These are phyloP conservation scores for Blastocrithidia nonstop DNA, from an alignment of 208 protist species.

Conservation along the genomic window DNA sequence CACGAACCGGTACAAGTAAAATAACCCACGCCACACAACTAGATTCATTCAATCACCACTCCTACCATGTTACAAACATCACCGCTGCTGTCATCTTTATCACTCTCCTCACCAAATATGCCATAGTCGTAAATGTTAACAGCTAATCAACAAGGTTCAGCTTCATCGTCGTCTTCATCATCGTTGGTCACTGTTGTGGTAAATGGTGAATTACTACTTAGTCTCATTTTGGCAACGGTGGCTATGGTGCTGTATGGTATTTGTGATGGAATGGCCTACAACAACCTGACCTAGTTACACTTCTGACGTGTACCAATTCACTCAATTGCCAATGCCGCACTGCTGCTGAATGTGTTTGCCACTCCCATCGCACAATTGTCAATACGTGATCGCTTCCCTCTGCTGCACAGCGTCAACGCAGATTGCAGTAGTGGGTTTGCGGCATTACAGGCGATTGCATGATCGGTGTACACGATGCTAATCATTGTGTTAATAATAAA, in stretches of 20 bases:
- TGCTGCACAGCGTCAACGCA: constrained; percentile 1
- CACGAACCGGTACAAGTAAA: too few species aligned
- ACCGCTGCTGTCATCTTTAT: not conserved
- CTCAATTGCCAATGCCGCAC: constrained; percentile 14
- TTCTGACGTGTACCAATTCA: constrained; percentile 4
- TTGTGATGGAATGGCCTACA: constrained; percentile 12
- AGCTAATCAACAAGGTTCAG: not conserved
- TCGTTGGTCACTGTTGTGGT: constrained; percentile 15
- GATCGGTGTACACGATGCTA: constrained; percentile 35
- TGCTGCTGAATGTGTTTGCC: constrained; percentile 22
- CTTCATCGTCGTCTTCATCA: too few species aligned
- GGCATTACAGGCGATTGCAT: constrained; percentile 19
- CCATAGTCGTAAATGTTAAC: not conserved
- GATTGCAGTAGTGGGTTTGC: constrained; percentile 1
- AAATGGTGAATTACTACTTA: constrained; percentile 51
- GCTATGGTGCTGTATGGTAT: constrained; percentile 37
- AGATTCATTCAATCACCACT: too few species aligned
- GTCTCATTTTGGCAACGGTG: constrained; percentile 24
- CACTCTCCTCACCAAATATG: not conserved
- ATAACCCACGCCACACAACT: too few species aligned
- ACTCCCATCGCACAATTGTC: constrained; percentile 45
- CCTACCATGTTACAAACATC: not conserved
- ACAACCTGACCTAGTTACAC: not conserved
- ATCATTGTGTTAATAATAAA: constrained; percentile 4
- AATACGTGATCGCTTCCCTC: constrained; percentile 21